Percentiles rank a stretch among this genome's conserved stretches.
Conservation (phyloP, 2,329 filamentous ascomycete genomes). For the Phaeosphaeriaceae sp. region DNA sequence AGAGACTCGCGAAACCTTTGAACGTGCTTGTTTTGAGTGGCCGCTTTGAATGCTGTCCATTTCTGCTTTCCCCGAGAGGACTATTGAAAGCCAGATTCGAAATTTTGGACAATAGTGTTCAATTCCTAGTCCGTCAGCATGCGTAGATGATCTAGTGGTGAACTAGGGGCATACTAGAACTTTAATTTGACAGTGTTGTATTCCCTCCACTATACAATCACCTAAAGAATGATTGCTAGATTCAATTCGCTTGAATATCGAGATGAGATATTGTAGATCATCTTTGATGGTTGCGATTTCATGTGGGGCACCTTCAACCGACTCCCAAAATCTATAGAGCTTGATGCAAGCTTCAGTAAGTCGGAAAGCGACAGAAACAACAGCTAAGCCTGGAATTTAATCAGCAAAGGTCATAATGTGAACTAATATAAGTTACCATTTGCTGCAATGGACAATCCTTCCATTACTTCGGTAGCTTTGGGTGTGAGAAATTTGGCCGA, state of each 20-base stretch:
- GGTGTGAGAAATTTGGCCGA: too few relatives aligned
- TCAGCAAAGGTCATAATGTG: background rate
- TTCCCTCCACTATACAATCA: slow-evolving; percentile 13
- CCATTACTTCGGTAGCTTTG: too few relatives aligned
- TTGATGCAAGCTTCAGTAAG: slow-evolving; percentile 12
- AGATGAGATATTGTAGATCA: slow-evolving; percentile 16
- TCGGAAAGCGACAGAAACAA: slow-evolving; percentile 12
- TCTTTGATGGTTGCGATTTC: slow-evolving; percentile 19
- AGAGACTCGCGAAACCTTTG: slow-evolving; percentile 15
- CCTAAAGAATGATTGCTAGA: background rate
- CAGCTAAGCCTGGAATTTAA: slow-evolving; percentile 9
- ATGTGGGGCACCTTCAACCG: slow-evolving; percentile 17
- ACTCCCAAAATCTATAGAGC: slow-evolving; percentile 22
- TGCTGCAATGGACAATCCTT: too few relatives aligned
- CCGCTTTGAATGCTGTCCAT: slow-evolving; percentile 16
- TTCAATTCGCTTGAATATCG: slow-evolving; percentile 15
- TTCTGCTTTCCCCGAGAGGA: slow-evolving; percentile 7
- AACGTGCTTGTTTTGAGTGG: slow-evolving; percentile 11
- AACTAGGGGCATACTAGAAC: background rate
- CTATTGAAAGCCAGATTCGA: slow-evolving; percentile 10
- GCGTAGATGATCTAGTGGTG: background rate
- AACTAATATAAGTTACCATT: too few relatives aligned
- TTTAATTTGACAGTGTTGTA: slow-evolving; percentile 16
- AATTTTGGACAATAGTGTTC: slow-evolving; percentile 5
- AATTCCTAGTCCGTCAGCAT: slow-evolving; percentile 3